Percentiles rank a stretch among this genome's conserved stretches.
Conservation (phyloP, 768 basidiomycete species). For the Leccinum subtestaceum region DNA sequence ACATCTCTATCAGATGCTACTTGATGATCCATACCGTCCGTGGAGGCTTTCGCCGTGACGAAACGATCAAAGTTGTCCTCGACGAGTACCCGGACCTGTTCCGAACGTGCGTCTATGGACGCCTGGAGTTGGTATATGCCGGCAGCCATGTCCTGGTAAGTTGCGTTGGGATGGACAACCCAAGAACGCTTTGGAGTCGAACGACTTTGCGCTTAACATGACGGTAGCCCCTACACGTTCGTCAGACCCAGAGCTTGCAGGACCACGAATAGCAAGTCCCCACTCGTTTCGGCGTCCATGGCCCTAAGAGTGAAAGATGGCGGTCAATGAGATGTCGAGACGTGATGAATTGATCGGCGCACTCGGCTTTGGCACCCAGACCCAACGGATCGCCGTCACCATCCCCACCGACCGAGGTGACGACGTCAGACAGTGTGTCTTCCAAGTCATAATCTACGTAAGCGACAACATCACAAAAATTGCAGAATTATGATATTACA, state of each 20-base stretch:
- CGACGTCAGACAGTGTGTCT: slow-evolving; percentile 66
- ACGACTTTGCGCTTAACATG: slow-evolving; percentile 87
- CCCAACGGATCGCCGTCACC: slow-evolving; percentile 77
- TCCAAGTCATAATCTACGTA: slow-evolving; percentile 75
- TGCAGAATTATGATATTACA: too few relatives aligned
- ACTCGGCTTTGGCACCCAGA: slow-evolving; percentile 64
- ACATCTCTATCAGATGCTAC: too few relatives aligned
- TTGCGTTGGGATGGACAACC: slow-evolving; percentile 92
- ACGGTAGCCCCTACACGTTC: slow-evolving; percentile 64
- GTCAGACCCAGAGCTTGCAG: slow-evolving; percentile 10
- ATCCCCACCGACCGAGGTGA: slow-evolving; percentile 58
- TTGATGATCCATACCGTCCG: slow-evolving; percentile 63
- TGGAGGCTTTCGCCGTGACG: slow-evolving; percentile 93
- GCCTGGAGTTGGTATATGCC: slow-evolving; percentile 73
- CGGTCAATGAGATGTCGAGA: slow-evolving; percentile 3
- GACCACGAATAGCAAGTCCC: slow-evolving; percentile 16
- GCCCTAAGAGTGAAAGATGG: slow-evolving; percentile 48
- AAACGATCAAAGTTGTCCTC: slow-evolving; percentile 98
- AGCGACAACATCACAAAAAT: too few relatives aligned
- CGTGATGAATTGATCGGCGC: slow-evolving; percentile 21
- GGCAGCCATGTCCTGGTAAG: slow-evolving; percentile 82
- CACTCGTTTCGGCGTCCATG: slow-evolving; percentile 77
- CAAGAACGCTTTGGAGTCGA: slow-evolving; percentile 93
- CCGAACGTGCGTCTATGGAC: slow-evolving; percentile 86
- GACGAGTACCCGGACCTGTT: slow-evolving; percentile 91